Evolutionary conservation across 1,284 basidiomycete genomes (phyloP).

Genomic region (Trichosporon sp.): DNA sequence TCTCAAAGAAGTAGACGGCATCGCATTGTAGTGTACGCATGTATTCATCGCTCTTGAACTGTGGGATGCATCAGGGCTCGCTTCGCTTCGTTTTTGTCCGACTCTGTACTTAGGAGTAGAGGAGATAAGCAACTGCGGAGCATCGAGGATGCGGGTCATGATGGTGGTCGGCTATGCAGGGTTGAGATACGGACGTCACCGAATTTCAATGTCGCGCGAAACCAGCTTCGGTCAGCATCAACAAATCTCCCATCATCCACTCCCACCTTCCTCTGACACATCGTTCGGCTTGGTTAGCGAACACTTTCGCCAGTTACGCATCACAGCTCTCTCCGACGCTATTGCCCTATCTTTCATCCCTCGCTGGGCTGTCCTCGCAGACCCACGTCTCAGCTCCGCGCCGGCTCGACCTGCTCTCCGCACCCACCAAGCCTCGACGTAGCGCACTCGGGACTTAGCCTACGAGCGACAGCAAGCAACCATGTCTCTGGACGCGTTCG

Average conservation of each 20-base stretch:
- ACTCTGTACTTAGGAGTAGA: too few species aligned
- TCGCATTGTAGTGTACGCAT: background rate
- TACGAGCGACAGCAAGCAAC: background rate
- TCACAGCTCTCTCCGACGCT: background rate
- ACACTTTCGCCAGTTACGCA: background rate
- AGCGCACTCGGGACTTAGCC: too few species aligned
- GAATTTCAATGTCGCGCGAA: background rate
- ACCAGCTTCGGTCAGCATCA: background rate
- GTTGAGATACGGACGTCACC: background rate
- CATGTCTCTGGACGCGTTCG: constrained; percentile 73
- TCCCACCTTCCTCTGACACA: background rate
- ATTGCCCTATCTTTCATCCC: background rate
- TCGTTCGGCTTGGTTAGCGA: background rate
- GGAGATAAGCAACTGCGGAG: too few species aligned
- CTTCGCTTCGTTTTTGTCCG: too few species aligned
- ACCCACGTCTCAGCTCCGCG: background rate
- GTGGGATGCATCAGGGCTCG: too few species aligned
- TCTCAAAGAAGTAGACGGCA: constrained; percentile 3
- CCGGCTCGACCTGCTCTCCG: background rate
- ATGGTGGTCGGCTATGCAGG: background rate
- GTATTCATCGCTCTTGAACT: background rate
- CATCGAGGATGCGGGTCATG: background rate
- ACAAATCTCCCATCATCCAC: background rate
- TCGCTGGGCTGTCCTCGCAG: too few species aligned
- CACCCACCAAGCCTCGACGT: too few species aligned